phyloP scores from a whole-genome alignment of 139 green algal genomes.

The Coelastrella sp. region DNA sequence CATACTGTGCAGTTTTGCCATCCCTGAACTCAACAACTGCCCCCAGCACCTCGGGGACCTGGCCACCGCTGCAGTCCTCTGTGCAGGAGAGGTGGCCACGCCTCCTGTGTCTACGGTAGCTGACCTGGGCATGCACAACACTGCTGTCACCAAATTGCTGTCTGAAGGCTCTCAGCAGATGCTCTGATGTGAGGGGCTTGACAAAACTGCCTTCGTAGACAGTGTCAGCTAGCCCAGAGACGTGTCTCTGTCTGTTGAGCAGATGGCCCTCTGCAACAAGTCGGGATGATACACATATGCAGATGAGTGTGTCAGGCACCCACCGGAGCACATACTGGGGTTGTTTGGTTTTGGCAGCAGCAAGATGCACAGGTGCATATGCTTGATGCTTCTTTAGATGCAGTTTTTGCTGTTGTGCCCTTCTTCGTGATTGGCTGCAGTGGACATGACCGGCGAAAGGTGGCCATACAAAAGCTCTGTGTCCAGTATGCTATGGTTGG shows the following conservation, averaged over 20 bases:
- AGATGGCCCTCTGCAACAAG: neutral
- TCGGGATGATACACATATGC: neutral
- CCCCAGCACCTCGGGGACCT: neutral
- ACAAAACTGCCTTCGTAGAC: neutral
- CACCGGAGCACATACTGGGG: too few relatives aligned
- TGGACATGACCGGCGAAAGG: too few relatives aligned
- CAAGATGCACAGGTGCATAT: too few relatives aligned
- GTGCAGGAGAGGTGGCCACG: neutral
- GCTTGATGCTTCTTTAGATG: too few relatives aligned
- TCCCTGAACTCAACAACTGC: neutral
- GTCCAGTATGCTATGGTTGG: too few relatives aligned
- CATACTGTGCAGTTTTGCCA: neutral
- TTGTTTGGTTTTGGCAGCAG: too few relatives aligned
- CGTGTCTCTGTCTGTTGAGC: neutral
- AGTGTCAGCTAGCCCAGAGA: neutral
- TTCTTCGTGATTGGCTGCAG: too few relatives aligned
- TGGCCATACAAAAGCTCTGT: too few relatives aligned
- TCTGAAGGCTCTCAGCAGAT: neutral
- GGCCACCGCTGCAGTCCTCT: neutral
- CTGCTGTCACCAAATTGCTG: neutral
- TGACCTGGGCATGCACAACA: neutral
- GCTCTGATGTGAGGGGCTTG: neutral
- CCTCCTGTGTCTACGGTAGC: neutral
- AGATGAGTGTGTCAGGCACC: too few relatives aligned
- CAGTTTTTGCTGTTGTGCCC: too few relatives aligned